phyloP scores from a whole-genome alignment of 1,284 basidiomycete species.

The Ustilago bromivora region DNA sequence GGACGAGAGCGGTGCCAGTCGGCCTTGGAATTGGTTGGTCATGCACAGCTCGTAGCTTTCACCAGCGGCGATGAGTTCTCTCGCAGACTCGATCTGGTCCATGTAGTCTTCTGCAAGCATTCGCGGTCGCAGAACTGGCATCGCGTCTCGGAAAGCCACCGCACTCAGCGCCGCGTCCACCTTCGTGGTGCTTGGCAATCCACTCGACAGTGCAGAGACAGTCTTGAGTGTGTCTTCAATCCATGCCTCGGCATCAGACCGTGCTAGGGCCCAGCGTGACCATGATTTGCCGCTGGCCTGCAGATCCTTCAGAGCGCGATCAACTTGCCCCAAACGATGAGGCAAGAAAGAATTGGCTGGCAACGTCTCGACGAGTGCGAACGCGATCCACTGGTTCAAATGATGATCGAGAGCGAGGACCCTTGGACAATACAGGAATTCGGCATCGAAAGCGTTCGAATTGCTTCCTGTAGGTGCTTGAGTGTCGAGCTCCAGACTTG shows the following conservation, averaged over 20 bases:
- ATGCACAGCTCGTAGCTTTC: conserved; percentile 97
- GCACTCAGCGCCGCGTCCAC: conserved; percentile 18
- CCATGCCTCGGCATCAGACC: conserved; percentile 30
- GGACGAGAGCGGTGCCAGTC: conserved; percentile 38
- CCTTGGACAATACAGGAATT: conserved; percentile 70
- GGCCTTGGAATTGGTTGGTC: conserved; percentile 77
- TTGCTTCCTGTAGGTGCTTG: conserved; percentile 9
- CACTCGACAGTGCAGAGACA: conserved; percentile 3
- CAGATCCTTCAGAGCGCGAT: conserved; percentile 18
- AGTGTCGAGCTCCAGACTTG: conserved; percentile 67
- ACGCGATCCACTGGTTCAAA: conserved; percentile 70
- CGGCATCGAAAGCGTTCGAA: conserved; percentile 63
- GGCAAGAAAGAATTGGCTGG: background rate
- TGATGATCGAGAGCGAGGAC: conserved; percentile 70
- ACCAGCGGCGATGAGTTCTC: conserved; percentile 82
- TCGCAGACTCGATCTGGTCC: conserved; percentile 78
- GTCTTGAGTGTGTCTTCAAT: conserved; percentile 17
- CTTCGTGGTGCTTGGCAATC: background rate
- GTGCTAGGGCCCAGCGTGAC: conserved; percentile 18
- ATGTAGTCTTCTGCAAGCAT: conserved; percentile 75
- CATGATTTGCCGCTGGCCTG: conserved; percentile 21
- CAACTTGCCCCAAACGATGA: conserved; percentile 9
- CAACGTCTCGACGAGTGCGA: conserved; percentile 55
- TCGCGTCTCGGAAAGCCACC: conserved; percentile 42
- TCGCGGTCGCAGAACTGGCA: conserved; percentile 27